phyloP scores from a whole-genome alignment of 1,284 basidiomycete genomes.

The Grifola frondosa region DNA sequence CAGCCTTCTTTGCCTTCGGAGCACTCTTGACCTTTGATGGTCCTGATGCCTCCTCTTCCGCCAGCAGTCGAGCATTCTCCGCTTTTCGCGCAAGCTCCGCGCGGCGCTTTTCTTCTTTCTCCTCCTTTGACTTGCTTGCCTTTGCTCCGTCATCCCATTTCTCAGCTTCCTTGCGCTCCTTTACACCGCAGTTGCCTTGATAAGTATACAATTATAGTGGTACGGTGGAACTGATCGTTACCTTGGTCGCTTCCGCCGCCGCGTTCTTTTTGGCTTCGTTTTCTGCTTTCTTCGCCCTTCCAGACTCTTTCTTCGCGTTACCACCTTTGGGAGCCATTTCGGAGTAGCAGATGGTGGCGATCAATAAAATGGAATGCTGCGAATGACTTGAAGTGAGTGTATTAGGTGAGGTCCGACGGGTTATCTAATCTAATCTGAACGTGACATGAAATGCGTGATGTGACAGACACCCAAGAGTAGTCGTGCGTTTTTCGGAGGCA shows the following conservation, averaged over 20 bases:
- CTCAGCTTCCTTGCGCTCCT: constrained; percentile 79
- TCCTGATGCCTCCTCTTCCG: constrained; percentile 79
- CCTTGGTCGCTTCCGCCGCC: constrained; percentile 58
- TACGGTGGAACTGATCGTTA: constrained; percentile 29
- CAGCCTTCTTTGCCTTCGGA: constrained; percentile 63
- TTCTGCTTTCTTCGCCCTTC: constrained; percentile 89
- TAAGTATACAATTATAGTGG: neutral
- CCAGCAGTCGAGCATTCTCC: constrained; percentile 73
- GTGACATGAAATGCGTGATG: too few relatives aligned
- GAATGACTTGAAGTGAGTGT: neutral
- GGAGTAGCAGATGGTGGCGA: neutral
- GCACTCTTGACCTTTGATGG: constrained; percentile 65
- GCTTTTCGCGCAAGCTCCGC: constrained; percentile 76
- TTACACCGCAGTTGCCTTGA: constrained; percentile 2
- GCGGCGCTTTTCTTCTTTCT: constrained; percentile 74
- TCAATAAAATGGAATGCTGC: neutral
- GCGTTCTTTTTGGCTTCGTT: constrained; percentile 82
- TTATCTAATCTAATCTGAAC: too few relatives aligned
- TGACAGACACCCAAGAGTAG: too few relatives aligned
- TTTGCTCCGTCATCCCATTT: constrained; percentile 77
- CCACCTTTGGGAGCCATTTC: constrained; percentile 81
- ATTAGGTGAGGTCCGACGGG: neutral
- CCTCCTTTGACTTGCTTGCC: constrained; percentile 64
- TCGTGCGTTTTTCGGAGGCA: too few relatives aligned
- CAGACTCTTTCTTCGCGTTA: constrained; percentile 88